A percentile compares a stretch with the other conserved stretches of the same genome.
phyloP scores from a whole-genome alignment of 441 rosid species.

The Isatis lusitanica region DNA sequence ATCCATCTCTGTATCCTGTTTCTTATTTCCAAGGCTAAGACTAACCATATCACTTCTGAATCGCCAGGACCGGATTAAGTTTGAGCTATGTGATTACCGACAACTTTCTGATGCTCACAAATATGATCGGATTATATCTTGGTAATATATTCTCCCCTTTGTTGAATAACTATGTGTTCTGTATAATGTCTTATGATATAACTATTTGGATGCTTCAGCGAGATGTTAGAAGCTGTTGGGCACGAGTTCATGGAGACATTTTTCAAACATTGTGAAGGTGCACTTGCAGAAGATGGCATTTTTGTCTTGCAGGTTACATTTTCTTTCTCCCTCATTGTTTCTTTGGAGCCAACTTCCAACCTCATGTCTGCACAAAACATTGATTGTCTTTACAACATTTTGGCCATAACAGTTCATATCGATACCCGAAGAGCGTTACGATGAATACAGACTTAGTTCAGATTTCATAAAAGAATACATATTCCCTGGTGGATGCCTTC shows the following conservation, averaged over 20 bases:
- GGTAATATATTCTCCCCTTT: conserved; percentile 39
- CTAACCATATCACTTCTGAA: neutral
- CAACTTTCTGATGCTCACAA: conserved; percentile 49
- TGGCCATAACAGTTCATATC: conserved; percentile 56
- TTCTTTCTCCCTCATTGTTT: neutral
- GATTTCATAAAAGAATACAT: conserved; percentile 88
- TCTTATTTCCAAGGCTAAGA: neutral
- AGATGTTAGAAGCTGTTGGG: conserved; percentile 87
- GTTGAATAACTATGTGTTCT: neutral
- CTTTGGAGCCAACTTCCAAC: too few species aligned
- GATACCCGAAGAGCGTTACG: conserved; percentile 82
- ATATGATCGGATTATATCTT: conserved; percentile 76
- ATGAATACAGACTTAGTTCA: conserved; percentile 74
- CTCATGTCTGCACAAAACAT: neutral
- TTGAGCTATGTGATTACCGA: conserved; percentile 72
- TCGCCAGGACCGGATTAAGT: conserved; percentile 56
- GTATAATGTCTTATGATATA: neutral
- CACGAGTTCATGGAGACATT: conserved; percentile 80
- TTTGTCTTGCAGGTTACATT: conserved; percentile 65
- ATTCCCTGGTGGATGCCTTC: conserved; percentile 89
- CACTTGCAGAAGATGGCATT: conserved; percentile 64
- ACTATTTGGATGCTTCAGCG: conserved; percentile 43
- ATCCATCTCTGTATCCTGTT: neutral
- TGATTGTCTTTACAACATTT: neutral
- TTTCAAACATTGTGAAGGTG: conserved; percentile 65